Evolutionary conservation across 2,329 filamentous ascomycete species (phyloP).

Genomic region (Penicillium sp.): DNA sequence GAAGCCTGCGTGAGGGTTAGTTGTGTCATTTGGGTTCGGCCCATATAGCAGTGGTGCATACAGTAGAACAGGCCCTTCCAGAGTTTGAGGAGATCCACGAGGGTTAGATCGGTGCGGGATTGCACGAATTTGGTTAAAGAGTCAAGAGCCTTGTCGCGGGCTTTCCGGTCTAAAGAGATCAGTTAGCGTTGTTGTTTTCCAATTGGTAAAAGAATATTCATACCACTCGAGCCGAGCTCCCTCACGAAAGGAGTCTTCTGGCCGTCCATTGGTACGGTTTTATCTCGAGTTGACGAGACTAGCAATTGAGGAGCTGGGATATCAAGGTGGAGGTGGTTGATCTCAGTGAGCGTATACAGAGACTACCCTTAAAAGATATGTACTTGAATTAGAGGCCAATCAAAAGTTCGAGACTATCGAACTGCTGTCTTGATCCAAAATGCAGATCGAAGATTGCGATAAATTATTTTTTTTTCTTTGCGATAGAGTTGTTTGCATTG

Average conservation of each 20-base stretch:
- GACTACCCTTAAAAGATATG: not conserved
- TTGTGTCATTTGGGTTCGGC: not conserved
- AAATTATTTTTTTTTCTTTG: conserved; percentile 23
- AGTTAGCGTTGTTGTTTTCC: conserved; percentile 3
- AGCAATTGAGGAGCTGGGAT: conserved; percentile 1
- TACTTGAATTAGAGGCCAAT: not conserved
- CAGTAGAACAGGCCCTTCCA: conserved; percentile 92
- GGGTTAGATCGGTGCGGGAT: conserved; percentile 52
- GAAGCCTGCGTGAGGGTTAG: conserved; percentile 48
- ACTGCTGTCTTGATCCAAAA: conserved; percentile 6
- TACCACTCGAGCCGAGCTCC: conserved; percentile 75
- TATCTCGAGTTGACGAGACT: conserved; percentile 5
- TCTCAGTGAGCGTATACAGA: not conserved
- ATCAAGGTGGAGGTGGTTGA: not conserved
- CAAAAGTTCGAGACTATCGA: conserved; percentile 1
- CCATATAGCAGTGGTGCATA: conserved; percentile 26
- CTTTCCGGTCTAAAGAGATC: conserved; percentile 58
- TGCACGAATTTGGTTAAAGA: conserved; percentile 71
- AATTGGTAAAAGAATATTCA: not conserved
- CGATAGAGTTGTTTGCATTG: conserved; percentile 19
- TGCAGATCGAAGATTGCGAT: conserved; percentile 13
- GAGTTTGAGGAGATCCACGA: conserved; percentile 70
- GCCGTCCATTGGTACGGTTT: conserved; percentile 28
- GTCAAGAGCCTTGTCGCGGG: conserved; percentile 65
- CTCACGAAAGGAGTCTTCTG: conserved; percentile 63